These are phyloP conservation scores for Camelina sativa DNA, from an alignment of 345 rosid genomes.

Conservation along the genomic window DNA sequence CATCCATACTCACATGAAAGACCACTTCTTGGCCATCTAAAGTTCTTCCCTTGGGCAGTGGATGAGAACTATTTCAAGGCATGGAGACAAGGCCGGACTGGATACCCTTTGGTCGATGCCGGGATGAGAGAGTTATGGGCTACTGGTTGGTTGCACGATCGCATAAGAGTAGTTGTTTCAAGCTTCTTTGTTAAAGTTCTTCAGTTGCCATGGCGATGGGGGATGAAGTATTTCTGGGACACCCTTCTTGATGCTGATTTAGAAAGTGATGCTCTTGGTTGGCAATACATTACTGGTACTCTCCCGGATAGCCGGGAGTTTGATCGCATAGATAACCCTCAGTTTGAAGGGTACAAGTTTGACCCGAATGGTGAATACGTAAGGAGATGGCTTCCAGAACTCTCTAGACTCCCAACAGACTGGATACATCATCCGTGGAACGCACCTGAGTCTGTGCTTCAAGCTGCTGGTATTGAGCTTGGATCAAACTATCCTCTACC, in stretches of 20 bases:
- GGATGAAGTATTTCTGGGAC: conserved; percentile 99
- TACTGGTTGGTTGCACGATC: conserved; percentile 95
- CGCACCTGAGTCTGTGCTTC: conserved; percentile 89
- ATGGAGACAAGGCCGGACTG: conserved; percentile 99
- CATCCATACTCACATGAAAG: conserved; percentile 93
- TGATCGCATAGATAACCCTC: conserved; percentile 93
- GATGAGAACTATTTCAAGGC: conserved; percentile 90
- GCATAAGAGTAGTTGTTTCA: conserved; percentile 94
- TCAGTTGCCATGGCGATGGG: conserved; percentile 99
- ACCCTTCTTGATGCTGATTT: conserved; percentile 95
- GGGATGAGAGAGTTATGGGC: conserved; percentile 99
- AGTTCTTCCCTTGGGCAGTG: conserved; percentile 92
- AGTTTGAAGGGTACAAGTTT: conserved; percentile 93
- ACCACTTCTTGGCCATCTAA: conserved; percentile 94
- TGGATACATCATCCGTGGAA: conserved; percentile 99
- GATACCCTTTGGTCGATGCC: conserved; percentile 96
- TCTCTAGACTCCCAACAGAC: conserved; percentile 93
- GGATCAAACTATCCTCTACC: conserved; percentile 97
- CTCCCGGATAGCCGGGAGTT: conserved; percentile 92
- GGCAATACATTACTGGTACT: conserved; percentile 97
- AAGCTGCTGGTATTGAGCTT: conserved; percentile 97
- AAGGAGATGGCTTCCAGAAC: conserved; percentile 97
- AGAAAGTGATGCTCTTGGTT: conserved; percentile 97
- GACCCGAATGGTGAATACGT: conserved; percentile 96
- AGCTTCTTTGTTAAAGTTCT: conserved; percentile 97